phyloP scores from a whole-genome alignment of 2,329 filamentous ascomycete genomes.

The Drechslerella dactyloides region DNA sequence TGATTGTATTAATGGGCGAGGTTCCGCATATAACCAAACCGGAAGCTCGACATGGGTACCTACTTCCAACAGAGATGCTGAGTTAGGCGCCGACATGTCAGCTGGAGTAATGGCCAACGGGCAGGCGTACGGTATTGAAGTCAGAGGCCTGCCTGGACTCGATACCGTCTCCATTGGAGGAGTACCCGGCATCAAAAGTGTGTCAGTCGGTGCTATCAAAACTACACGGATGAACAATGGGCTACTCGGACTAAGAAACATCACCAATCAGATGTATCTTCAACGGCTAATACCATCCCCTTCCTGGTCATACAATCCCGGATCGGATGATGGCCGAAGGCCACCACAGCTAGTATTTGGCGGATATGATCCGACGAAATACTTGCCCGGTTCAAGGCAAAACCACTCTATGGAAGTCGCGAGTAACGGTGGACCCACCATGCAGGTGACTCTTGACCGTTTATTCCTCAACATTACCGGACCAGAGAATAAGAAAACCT shows the following conservation, averaged over 20 bases:
- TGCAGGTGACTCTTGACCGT: slow-evolving; percentile 26
- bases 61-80: slow-evolving; percentile 27
- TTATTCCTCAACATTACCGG: slow-evolving; percentile 44
- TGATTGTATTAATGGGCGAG: slow-evolving; percentile 33
- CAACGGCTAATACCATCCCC: slow-evolving; percentile 43
- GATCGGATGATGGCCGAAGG: slow-evolving; percentile 24
- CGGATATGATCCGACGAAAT: slow-evolving; percentile 42
- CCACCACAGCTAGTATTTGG: slow-evolving; percentile 42
- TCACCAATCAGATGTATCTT: slow-evolving; percentile 39
- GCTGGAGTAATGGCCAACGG: slow-evolving; percentile 38
- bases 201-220: slow-evolving; percentile 35
- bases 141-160: slow-evolving; percentile 25
- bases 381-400: slow-evolving; percentile 26
- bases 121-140: slow-evolving; percentile 39
- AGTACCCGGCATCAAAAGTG: slow-evolving; percentile 20
- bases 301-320: slow-evolving; percentile 43
- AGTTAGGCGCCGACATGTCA: slow-evolving; percentile 36
- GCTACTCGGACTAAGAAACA: slow-evolving; percentile 36
- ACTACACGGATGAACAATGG: slow-evolving; percentile 43
- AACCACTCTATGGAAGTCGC: slow-evolving; percentile 27
- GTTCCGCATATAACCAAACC: slow-evolving; percentile 34
- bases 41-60: slow-evolving; percentile 33
- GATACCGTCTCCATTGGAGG: slow-evolving; percentile 41
- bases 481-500: slow-evolving; percentile 22
- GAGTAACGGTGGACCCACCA: slow-evolving; percentile 22